Conservation (phyloP, 2,329 filamentous ascomycete genomes). For the Monilinia vaccinii-corymbosi region DNA sequence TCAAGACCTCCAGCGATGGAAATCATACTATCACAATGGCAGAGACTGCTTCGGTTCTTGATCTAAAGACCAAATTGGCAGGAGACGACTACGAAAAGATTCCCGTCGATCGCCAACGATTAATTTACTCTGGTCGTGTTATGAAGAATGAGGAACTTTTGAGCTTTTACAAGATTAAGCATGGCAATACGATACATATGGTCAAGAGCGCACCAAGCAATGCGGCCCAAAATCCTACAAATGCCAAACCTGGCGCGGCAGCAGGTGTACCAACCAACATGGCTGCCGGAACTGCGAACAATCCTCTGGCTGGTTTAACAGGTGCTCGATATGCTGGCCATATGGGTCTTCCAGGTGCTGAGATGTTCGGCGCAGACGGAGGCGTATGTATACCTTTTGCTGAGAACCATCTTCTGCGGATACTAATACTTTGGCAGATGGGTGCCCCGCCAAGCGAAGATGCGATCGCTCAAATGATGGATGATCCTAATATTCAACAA, state of each 20-base stretch:
- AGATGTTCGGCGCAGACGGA: conserved; percentile 88
- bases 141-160: conserved; percentile 91
- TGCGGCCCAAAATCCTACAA: conserved; percentile 38
- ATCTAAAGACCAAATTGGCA: conserved; percentile 85
- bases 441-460: conserved; percentile 77
- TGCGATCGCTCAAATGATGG: conserved; percentile 73
- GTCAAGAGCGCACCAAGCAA: conserved; percentile 88
- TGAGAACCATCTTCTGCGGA: neutral
- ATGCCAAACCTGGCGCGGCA: conserved; percentile 35
- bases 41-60: conserved; percentile 65
- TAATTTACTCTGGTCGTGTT: conserved; percentile 96
- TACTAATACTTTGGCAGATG: conserved; percentile 53
- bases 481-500: conserved; percentile 77
- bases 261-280: conserved; percentile 66
- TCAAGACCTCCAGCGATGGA: conserved; percentile 91
- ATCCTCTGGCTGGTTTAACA: conserved; percentile 81
- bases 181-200: conserved; percentile 89
- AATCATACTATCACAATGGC: conserved; percentile 77
- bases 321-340: conserved; percentile 91
- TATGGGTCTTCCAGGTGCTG: conserved; percentile 75
- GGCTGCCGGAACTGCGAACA: conserved; percentile 74
- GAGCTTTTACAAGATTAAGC: conserved; percentile 85
- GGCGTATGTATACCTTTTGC: conserved; percentile 54
- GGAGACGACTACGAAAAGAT: conserved; percentile 76
- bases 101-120: conserved; percentile 76